Percentiles rank a stretch among this genome's conserved stretches.
Conservation (phyloP, 2,329 filamentous ascomycete species). For the Arthrobotrys sphaeroides region DNA sequence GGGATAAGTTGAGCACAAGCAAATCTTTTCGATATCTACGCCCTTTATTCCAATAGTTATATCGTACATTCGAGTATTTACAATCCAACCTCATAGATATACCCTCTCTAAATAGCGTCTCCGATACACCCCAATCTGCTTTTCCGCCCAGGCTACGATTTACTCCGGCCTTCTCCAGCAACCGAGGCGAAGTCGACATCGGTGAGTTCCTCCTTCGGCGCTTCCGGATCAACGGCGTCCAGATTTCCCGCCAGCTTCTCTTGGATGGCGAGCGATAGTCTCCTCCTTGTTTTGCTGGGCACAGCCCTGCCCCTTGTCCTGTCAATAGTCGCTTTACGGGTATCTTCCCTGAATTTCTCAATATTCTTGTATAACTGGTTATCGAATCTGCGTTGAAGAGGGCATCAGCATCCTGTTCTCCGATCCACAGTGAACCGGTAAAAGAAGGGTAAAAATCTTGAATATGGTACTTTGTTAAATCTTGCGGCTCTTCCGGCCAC, state of each 20-base stretch:
- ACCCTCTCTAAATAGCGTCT: no score
- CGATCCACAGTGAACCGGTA: slow-evolving; percentile 15
- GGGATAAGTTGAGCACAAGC: background rate
- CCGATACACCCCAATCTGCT: background rate
- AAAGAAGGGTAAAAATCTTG: slow-evolving; percentile 23
- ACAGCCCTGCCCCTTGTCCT: slow-evolving; percentile 70
- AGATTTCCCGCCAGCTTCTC: slow-evolving; percentile 58
- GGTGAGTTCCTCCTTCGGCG: slow-evolving; percentile 56
- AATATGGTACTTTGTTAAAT: slow-evolving; percentile 66
- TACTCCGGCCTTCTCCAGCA: slow-evolving; percentile 6
- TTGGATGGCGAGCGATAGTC: slow-evolving; percentile 62
- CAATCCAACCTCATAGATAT: background rate
- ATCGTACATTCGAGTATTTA: slow-evolving; percentile 51
- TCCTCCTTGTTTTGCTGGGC: slow-evolving; percentile 64
- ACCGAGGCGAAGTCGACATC: slow-evolving; percentile 43
- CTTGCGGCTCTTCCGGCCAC: slow-evolving; percentile 77
- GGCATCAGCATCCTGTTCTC: background rate
- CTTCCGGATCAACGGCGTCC: background rate
- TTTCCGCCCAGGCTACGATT: background rate
- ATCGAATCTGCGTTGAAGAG: slow-evolving; percentile 67
- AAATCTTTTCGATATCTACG: background rate
- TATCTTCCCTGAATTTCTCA: slow-evolving; percentile 63
- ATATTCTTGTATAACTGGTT: slow-evolving; percentile 69
- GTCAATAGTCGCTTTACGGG: slow-evolving; percentile 61
- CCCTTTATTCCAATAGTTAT: background rate